Evolutionary conservation across 2,329 filamentous ascomycete species (phyloP), one percentile per base, ranked within the genome.

Genomic region (Penicillium rolfsii): DNA sequence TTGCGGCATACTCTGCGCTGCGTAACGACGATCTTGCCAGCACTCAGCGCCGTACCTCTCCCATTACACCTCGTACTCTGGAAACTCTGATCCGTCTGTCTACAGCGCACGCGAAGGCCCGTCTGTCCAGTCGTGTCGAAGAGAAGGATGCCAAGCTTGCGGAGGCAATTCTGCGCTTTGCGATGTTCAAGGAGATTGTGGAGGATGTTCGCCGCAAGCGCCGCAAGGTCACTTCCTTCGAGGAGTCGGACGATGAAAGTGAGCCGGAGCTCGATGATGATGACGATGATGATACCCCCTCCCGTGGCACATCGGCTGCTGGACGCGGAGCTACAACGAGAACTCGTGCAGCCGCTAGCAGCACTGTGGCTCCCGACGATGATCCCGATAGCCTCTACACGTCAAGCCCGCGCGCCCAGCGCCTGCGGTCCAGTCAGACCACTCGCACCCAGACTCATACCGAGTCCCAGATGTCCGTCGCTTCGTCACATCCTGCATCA

Each of bases 21-120:
- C 88, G 95, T 67, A 99, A 99, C 74, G 95, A 99, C 70, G 94
- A 98, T 74, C 89, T 99, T 80, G 90, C 96, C 71, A 91, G 93
- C 59, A 97, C 97, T 73, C 91, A 97, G 77, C 88, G 95, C 69
- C 89, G 93, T 69, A 99, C 95, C 0, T 94, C 91, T 45, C 95
- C 95, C 4, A 91, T 99, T 83, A 99, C 95, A 9, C 94, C 97
- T 6, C 91, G 95, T 88, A 98, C 94, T 2, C 83, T 99, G 16
- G 95, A 99, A 78, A 99, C 95, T 0, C 84, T 99, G n/a, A 98
- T 99, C 74, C 95, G 95, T 87, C 84, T 99, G 19, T 91, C 95
- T 5, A 98, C 94, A 0, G 95, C 95, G 1, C 95, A 99, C 70
- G 95, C 95, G 62, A 99, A 98, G 79, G 87, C 93, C 6, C 87